phyloP scores from a whole-genome alignment of 208 protist species.

The Porcisia hertigi region DNA sequence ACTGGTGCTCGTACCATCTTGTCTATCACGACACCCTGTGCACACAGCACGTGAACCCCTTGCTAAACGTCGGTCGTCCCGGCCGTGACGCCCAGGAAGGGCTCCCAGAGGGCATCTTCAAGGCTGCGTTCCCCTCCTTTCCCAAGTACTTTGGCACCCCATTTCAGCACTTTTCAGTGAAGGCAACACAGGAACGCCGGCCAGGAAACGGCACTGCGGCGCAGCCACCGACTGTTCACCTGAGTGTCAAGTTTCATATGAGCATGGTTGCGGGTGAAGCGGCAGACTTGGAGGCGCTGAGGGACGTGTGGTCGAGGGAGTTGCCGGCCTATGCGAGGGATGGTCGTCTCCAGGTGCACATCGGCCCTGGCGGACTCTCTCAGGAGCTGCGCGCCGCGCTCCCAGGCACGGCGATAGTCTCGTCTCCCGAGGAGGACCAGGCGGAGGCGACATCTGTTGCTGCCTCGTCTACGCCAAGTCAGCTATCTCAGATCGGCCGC shows the following conservation, averaged over 20 bases:
- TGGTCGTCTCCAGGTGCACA: slow-evolving; percentile 22
- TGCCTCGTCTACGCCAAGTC: not conserved
- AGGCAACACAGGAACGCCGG: slow-evolving; percentile 23
- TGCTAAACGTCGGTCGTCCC: slow-evolving; percentile 64
- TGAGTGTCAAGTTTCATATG: slow-evolving; percentile 56
- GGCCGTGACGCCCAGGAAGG: slow-evolving; percentile 48
- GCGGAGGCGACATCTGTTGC: not conserved
- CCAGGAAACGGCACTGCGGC: slow-evolving; percentile 5
- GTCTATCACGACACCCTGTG: slow-evolving; percentile 80
- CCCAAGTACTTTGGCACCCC: slow-evolving; percentile 53
- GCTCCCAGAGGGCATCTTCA: slow-evolving; percentile 68
- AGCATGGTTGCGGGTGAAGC: slow-evolving; percentile 44
- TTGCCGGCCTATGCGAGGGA: slow-evolving; percentile 19
- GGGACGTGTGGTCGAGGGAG: slow-evolving; percentile 26
- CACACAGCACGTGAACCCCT: slow-evolving; percentile 72
- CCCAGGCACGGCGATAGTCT: slow-evolving; percentile 4
- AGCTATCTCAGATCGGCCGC: not conserved
- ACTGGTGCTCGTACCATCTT: slow-evolving; percentile 81
- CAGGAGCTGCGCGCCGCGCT: slow-evolving; percentile 18
- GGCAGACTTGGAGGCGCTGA: slow-evolving; percentile 32
- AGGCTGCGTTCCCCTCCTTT: slow-evolving; percentile 51
- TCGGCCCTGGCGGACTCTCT: slow-evolving; percentile 41
- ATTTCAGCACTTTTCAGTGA: slow-evolving; percentile 74
- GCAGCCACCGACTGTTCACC: slow-evolving; percentile 24
- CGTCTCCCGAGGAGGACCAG: not conserved